Evolutionary conservation across 2,329 filamentous ascomycete species (phyloP), one percentile per base, ranked within the genome.

Genomic region (Trichoderma sp.): DNA sequence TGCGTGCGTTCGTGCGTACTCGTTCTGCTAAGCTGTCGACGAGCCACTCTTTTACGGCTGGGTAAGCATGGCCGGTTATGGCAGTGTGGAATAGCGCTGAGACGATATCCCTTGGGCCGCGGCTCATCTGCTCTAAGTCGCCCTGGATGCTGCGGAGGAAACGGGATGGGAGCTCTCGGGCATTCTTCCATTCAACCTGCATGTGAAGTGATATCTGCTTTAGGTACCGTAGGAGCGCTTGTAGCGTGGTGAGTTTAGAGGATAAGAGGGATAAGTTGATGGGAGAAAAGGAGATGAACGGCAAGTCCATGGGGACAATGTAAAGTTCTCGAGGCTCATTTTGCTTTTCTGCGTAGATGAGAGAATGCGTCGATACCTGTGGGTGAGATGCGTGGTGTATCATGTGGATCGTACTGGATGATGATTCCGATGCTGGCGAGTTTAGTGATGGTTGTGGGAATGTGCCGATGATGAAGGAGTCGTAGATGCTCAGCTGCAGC

Each of bases 201-300:
- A 97, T 92, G 71, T 94, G 92, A 37, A 87, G 84, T 70, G 95
- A 88, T 0, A 91, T 89, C 76, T 97, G 92, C 67, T 88, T 89
- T 53, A 97, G 85, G 75, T 99, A 98, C 58, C 93, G 86, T 8
- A 97, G 81, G 13, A 98, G 79, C 71, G 95, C 97, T 73, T 97
- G 92, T 17, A 98, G 80, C 52, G 92, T 92, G 0, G 94, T 96
- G 5, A 93, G 90, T 74, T 96, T 97, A 17, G 91, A 93, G 0
- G 94, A 91, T 13, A 98, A 84, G 5, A 97, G 84, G 32, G 94
- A 92, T 2, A 98, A 82, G 74, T 96, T 92, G 67, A 93, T 87
- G 3, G 92, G 92, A 2, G 89, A 90, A 15, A 89, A 89, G 3
- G 89, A 89, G 57, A 97, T 87, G 74, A 97, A 96, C 0, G 90